These are phyloP conservation scores for Pseudocercospora ulei DNA, from an alignment of 2,329 filamentous ascomycete species.

Conservation along the genomic window DNA sequence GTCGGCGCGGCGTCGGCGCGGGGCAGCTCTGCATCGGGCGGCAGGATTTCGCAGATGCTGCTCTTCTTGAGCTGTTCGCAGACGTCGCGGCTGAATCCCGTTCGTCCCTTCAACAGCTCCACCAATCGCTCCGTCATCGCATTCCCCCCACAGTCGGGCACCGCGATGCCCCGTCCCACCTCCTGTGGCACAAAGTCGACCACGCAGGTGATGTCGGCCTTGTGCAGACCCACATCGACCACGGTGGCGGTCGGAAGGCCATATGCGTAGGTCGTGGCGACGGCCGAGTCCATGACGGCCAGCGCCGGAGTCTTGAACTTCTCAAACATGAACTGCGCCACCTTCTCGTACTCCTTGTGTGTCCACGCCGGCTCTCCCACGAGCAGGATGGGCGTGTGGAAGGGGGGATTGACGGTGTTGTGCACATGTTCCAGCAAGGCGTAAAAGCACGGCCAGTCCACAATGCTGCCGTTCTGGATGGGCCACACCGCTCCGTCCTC, in stretches of 20 bases:
- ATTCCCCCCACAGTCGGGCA: constrained; percentile 69
- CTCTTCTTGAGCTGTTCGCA: constrained; percentile 57
- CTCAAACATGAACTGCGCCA: constrained; percentile 93
- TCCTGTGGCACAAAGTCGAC: constrained; percentile 70
- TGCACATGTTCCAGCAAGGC: constrained; percentile 89
- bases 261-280: constrained; percentile 73
- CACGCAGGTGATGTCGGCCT: constrained; percentile 86
- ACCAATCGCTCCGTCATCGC: constrained; percentile 68
- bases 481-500: constrained; percentile 86
- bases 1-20: constrained; percentile 38
- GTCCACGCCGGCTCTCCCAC: constrained; percentile 88
- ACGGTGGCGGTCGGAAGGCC: constrained; percentile 73
- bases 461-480: constrained; percentile 68
- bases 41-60: constrained; percentile 53
- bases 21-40: constrained; percentile 47
- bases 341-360: constrained; percentile 70
- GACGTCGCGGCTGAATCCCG: constrained; percentile 52
- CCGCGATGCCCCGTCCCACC: constrained; percentile 51
- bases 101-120: constrained; percentile 50
- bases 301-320: constrained; percentile 92
- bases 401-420: constrained; percentile 75
- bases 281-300: constrained; percentile 76
- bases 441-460: constrained; percentile 86
- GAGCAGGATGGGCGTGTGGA: constrained; percentile 88
- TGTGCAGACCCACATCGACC: constrained; percentile 82